Evolutionary conservation across 2,329 filamentous ascomycete genomes (phyloP).

Genomic region (Colletotrichum abscissum): DNA sequence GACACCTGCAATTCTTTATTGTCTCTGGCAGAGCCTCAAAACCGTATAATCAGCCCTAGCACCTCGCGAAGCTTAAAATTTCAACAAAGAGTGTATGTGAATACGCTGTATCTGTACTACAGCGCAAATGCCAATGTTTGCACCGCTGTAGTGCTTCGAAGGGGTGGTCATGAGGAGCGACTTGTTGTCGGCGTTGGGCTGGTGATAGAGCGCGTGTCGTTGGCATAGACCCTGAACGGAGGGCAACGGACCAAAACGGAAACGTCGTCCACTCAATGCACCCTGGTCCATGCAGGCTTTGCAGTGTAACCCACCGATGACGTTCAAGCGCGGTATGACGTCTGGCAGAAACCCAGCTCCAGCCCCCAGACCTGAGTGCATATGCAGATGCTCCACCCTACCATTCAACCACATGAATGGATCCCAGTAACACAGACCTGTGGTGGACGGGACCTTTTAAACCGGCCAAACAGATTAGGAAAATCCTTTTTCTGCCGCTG

Average conservation of each 20-base stretch:
- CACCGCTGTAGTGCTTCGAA: background rate
- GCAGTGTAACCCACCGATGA: slow-evolving; percentile 31
- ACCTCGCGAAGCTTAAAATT: background rate
- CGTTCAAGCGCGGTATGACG: slow-evolving; percentile 33
- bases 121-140: background rate
- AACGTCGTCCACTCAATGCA: slow-evolving; percentile 6
- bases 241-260: slow-evolving; percentile 27
- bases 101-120: background rate
- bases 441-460: slow-evolving; percentile 8
- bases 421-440: slow-evolving; percentile 10
- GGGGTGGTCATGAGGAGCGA: background rate
- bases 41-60: background rate
- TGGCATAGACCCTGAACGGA: slow-evolving; percentile 7
- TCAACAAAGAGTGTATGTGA: background rate
- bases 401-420: slow-evolving; percentile 29
- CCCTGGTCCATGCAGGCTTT: slow-evolving; percentile 29
- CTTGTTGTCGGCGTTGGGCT: background rate
- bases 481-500: slow-evolving; percentile 7
- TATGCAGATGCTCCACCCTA: slow-evolving; percentile 28
- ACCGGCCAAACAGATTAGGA: slow-evolving; percentile 10
- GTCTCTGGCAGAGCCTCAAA: slow-evolving; percentile 3
- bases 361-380: slow-evolving; percentile 29
- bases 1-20: background rate
- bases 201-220: slow-evolving; percentile 6
- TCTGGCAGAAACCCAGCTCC: slow-evolving; percentile 18